These are phyloP conservation scores for Mycena rosella DNA, from an alignment of 768 basidiomycete species.

Conservation along the genomic window DNA sequence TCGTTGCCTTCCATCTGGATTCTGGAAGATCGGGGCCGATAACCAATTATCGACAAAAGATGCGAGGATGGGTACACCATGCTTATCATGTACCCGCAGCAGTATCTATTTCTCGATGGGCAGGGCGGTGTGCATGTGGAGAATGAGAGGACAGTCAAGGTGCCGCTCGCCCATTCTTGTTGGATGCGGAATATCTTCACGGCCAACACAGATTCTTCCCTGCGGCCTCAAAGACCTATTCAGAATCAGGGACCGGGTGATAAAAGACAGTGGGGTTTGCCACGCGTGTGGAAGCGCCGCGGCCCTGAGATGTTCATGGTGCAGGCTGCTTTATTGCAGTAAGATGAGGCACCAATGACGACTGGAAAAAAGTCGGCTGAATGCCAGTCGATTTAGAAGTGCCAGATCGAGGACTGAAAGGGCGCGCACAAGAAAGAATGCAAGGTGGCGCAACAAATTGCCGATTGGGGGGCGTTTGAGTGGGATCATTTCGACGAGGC, in stretches of 20 bases:
- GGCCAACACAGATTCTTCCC: slow-evolving; percentile 37
- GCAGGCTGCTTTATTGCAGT: slow-evolving; percentile 41
- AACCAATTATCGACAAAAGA: slow-evolving; percentile 17
- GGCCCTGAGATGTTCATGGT: slow-evolving; percentile 22
- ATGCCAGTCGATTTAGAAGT: slow-evolving; percentile 33
- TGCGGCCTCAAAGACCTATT: slow-evolving; percentile 39
- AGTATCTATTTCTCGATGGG: slow-evolving; percentile 45
- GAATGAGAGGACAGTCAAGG: slow-evolving; percentile 42
- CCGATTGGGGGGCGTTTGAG: slow-evolving; percentile 42
- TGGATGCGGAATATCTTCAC: not conserved
- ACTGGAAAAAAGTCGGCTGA: not conserved
- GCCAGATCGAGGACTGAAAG: slow-evolving; percentile 41
- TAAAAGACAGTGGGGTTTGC: slow-evolving; percentile 7
- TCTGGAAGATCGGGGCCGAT: slow-evolving; percentile 34
- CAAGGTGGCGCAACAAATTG: slow-evolving; percentile 38
- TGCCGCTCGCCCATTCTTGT: slow-evolving; percentile 10
- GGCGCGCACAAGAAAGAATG: slow-evolving; percentile 43
- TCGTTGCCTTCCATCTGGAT: slow-evolving; percentile 44
- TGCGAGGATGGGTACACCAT: slow-evolving; percentile 41
- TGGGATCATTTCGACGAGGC: slow-evolving; percentile 39
- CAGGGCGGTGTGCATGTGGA: slow-evolving; percentile 45
- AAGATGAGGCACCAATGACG: slow-evolving; percentile 33
- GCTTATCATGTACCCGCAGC: slow-evolving; percentile 46
- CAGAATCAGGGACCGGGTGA: slow-evolving; percentile 34
- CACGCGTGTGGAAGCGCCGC: slow-evolving; percentile 12